phyloP scores from a whole-genome alignment of 2,329 filamentous ascomycete species.

The Canariomyces notabilis region DNA sequence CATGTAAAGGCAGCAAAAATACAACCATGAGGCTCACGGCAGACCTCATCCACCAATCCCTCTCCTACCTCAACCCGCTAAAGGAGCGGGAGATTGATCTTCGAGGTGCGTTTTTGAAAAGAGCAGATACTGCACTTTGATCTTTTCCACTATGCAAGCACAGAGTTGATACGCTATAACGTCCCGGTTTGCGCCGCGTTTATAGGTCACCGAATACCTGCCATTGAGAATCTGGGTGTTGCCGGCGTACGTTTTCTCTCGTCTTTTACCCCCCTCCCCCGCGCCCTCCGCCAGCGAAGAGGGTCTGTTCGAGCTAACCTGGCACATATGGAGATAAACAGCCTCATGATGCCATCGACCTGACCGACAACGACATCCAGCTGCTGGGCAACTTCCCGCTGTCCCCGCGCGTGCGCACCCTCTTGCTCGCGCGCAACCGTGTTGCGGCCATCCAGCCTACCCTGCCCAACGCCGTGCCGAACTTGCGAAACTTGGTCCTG shows the following conservation, averaged over 20 bases:
- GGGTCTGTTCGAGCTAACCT: too few species aligned
- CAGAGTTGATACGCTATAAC: not conserved
- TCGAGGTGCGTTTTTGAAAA: conserved; percentile 92
- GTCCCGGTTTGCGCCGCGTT: conserved; percentile 25
- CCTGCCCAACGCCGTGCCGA: conserved; percentile 71
- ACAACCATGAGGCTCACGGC: conserved; percentile 81
- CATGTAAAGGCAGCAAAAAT: not conserved
- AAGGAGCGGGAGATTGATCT: conserved; percentile 99
- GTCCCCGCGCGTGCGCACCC: conserved; percentile 77
- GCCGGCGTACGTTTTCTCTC: conserved; percentile 64
- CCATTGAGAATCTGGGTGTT: conserved; percentile 95
- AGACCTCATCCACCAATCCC: conserved; percentile 88
- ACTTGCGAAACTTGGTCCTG: conserved; percentile 75
- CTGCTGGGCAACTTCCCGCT: conserved; percentile 88
- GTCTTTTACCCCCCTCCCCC: conserved; percentile 9
- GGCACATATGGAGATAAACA: too few species aligned
- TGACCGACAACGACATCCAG: conserved; percentile 96
- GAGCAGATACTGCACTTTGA: conserved; percentile 97
- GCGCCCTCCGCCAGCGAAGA: too few species aligned
- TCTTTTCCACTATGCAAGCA: conserved; percentile 40
- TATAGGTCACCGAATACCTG: conserved; percentile 95
- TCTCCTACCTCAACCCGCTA: conserved; percentile 97
- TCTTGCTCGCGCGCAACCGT: conserved; percentile 86
- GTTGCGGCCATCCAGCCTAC: conserved; percentile 74
- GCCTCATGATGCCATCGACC: conserved; percentile 95